These are phyloP conservation scores for Ustilago xerochloae DNA, from an alignment of 1,284 basidiomycete genomes.

Conservation along the genomic window DNA sequence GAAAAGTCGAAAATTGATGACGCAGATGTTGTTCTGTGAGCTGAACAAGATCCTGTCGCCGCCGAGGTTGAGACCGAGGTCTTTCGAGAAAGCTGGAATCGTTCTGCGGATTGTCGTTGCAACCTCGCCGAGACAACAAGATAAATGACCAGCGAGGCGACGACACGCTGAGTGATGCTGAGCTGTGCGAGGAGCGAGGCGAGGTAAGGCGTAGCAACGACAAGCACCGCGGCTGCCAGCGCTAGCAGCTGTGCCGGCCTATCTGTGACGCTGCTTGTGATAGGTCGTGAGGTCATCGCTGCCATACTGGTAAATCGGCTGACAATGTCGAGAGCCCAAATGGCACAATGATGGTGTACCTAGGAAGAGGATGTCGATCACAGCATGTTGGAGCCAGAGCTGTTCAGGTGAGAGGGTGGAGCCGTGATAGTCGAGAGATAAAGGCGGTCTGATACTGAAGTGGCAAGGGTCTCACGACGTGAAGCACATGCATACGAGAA, in stretches of 20 bases:
- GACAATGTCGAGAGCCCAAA: too few relatives aligned
- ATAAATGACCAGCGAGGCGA: neutral
- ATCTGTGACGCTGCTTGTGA: neutral
- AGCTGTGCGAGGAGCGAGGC: constrained; percentile 8
- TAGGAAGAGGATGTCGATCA: too few relatives aligned
- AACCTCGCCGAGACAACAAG: constrained; percentile 14
- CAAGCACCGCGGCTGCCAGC: neutral
- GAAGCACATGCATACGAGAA: constrained; percentile 8
- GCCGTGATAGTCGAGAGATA: neutral
- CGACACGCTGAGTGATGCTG: constrained; percentile 3
- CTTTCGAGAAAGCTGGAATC: constrained; percentile 2
- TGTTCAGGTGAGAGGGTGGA: neutral
- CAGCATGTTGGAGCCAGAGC: neutral
- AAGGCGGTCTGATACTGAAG: too few relatives aligned
- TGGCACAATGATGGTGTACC: too few relatives aligned
- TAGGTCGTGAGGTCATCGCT: neutral
- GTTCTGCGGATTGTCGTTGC: constrained; percentile 19
- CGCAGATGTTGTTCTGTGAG: too few relatives aligned
- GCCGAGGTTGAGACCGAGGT: neutral
- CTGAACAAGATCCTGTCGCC: too few relatives aligned
- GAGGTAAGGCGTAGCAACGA: constrained; percentile 3
- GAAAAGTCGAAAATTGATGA: too few relatives aligned
- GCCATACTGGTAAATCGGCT: too few relatives aligned
- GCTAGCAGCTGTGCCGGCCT: neutral
- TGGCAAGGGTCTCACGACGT: too few relatives aligned